Conservation (phyloP, 2,329 filamentous ascomycete genomes). For the Colletotrichum incanum region DNA sequence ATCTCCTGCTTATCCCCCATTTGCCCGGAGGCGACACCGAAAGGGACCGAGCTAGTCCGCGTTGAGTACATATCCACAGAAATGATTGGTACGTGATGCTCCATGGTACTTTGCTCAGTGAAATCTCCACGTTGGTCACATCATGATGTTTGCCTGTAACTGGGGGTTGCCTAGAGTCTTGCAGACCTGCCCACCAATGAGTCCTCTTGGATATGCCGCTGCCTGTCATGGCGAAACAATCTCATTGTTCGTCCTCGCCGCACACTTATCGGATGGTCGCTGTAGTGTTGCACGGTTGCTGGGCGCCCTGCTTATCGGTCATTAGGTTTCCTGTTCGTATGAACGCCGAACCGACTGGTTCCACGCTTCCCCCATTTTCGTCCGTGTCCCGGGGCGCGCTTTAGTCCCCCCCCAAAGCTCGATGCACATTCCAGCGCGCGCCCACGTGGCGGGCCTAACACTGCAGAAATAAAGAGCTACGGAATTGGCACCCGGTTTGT, state of each 20-base stretch:
- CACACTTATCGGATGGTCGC: background rate
- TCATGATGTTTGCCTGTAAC: background rate
- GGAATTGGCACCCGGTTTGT: background rate
- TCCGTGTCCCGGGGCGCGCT: background rate
- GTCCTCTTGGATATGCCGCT: background rate
- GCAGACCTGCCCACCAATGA: background rate
- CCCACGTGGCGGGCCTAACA: constrained; percentile 6
- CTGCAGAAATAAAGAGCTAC: background rate
- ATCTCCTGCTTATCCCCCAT: background rate
- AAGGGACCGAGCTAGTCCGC: constrained; percentile 14
- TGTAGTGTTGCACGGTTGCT: constrained; percentile 18
- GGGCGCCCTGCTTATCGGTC: background rate
- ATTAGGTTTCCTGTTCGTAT: no score
- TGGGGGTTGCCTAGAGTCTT: background rate
- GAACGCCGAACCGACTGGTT: background rate
- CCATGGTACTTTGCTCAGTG: background rate
- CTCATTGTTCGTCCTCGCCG: background rate
- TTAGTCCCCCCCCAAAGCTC: background rate
- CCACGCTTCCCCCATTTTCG: background rate
- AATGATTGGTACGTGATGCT: constrained; percentile 12
- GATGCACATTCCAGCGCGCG: constrained; percentile 6
- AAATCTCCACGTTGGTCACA: constrained; percentile 2
- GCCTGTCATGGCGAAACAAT: constrained; percentile 6
- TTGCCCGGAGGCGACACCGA: constrained; percentile 9
- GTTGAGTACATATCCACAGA: constrained; percentile 2